These are phyloP conservation scores for Hanseniaspora hatyaiensis DNA, from an alignment of 805 yeast genomes.

Conservation along the genomic window DNA sequence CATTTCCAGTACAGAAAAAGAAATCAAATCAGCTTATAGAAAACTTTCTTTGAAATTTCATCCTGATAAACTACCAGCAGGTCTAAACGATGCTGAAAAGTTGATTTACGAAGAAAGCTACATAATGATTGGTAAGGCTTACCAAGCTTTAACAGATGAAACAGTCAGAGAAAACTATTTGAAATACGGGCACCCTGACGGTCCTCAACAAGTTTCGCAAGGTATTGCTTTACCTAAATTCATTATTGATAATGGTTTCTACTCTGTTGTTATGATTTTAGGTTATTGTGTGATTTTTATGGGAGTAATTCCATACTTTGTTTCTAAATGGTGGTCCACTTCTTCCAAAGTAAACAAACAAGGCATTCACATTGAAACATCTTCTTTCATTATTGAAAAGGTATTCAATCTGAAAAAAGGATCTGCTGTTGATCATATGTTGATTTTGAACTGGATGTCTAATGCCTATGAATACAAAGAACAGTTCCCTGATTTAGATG, in stretches of 20 bases:
- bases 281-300: slow-evolving; percentile 65
- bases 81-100: slow-evolving; percentile 45
- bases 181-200: slow-evolving; percentile 95
- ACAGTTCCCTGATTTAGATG: slow-evolving; percentile 33
- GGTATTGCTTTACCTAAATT: slow-evolving; percentile 94
- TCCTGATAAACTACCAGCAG: slow-evolving; percentile 76
- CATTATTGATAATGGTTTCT: slow-evolving; percentile 70
- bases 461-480: slow-evolving; percentile 53
- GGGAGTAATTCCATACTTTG: slow-evolving; percentile 63
- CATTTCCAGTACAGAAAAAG: slow-evolving; percentile 57
- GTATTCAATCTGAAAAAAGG: slow-evolving; percentile 67
- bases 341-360: slow-evolving; percentile 69
- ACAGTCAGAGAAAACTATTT: slow-evolving; percentile 66
- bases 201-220: slow-evolving; percentile 78
- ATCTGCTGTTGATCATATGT: slow-evolving; percentile 44
- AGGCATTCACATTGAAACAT: slow-evolving; percentile 77
- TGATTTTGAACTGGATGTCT: slow-evolving; percentile 48
- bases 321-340: slow-evolving; percentile 81
- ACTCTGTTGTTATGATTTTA: slow-evolving; percentile 49
- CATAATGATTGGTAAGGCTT: slow-evolving; percentile 79
- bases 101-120: slow-evolving; percentile 58
- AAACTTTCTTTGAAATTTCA: slow-evolving; percentile 79
- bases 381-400: slow-evolving; percentile 59
- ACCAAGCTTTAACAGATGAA: slow-evolving; percentile 89
- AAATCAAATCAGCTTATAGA: slow-evolving; percentile 71